Evolutionary conservation across 2,329 filamentous ascomycete genomes (phyloP).

Genomic region (Byssochlamys sp.): DNA sequence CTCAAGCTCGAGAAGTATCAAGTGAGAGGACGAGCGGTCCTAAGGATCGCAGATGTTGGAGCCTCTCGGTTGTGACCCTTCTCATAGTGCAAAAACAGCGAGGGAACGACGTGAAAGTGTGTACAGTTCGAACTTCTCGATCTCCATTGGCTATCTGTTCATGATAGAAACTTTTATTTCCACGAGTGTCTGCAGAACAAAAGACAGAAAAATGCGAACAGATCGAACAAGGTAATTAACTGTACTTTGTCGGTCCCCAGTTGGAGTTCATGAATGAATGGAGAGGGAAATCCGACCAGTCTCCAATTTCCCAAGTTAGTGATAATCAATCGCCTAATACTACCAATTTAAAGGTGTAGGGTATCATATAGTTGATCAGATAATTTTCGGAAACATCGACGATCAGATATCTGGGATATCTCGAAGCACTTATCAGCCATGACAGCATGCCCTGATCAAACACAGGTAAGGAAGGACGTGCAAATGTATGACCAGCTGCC

Average conservation of each 20-base stretch:
- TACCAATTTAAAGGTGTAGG: not conserved
- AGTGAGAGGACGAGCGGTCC: conserved; percentile 17
- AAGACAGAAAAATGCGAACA: not conserved
- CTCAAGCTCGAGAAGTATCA: conserved; percentile 15
- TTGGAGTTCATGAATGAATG: not conserved
- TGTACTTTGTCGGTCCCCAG: no score
- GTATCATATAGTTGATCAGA: not conserved
- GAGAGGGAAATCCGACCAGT: not conserved
- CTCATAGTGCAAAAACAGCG: not conserved
- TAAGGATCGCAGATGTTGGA: conserved; percentile 16
- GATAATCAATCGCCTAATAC: not conserved
- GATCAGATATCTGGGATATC: not conserved
- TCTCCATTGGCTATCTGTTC: not conserved
- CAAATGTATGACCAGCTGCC: not conserved
- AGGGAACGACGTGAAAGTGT: not conserved
- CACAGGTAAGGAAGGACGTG: not conserved
- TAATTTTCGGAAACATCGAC: not conserved
- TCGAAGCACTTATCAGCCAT: not conserved
- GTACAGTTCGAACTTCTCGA: not conserved
- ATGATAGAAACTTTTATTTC: not conserved
- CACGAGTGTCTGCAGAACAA: not conserved
- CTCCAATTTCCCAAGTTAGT: not conserved
- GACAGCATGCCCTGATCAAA: not conserved
- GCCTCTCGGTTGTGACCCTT: not conserved
- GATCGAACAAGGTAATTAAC: not conserved